Conservation (phyloP, 2,329 filamentous ascomycete species). For the Cytospora piceicola region DNA sequence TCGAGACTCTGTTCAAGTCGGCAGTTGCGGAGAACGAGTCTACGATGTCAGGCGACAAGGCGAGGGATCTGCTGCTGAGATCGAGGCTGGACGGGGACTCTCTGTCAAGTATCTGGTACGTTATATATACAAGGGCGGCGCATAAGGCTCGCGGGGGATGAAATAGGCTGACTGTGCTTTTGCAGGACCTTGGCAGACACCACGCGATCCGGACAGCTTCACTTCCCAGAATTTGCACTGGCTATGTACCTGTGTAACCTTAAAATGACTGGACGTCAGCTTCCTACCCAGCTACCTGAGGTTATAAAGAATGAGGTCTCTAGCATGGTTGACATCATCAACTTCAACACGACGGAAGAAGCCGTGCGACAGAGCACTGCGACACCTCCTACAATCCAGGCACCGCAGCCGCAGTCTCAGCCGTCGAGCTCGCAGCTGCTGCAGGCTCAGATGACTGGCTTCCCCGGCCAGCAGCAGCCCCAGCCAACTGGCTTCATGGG, state of each 20-base stretch:
- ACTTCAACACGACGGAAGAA: slow-evolving; percentile 86
- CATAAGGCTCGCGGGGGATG: not conserved
- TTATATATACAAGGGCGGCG: not conserved
- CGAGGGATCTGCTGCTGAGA: slow-evolving; percentile 82
- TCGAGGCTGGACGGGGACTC: slow-evolving; percentile 87
- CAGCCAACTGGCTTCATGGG: slow-evolving; percentile 62
- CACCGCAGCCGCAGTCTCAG: slow-evolving; percentile 67
- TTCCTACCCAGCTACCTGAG: slow-evolving; percentile 78
- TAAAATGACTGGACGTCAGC: slow-evolving; percentile 81
- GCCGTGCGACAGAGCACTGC: slow-evolving; percentile 55
- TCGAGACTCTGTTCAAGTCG: slow-evolving; percentile 96
- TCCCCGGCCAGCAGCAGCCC: slow-evolving; percentile 56
- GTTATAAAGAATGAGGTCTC: slow-evolving; percentile 95
- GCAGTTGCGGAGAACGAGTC: slow-evolving; percentile 83
- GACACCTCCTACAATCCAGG: slow-evolving; percentile 61
- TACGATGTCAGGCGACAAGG: slow-evolving; percentile 91
- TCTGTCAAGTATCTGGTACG: slow-evolving; percentile 89
- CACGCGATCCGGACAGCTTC: slow-evolving; percentile 91
- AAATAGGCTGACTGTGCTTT: slow-evolving; percentile 8
- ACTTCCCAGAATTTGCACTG: slow-evolving; percentile 96
- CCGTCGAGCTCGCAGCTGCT: slow-evolving; percentile 70
- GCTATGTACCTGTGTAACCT: slow-evolving; percentile 99
- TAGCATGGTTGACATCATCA: slow-evolving; percentile 99
- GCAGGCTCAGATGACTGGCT: slow-evolving; percentile 70
- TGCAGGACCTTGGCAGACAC: slow-evolving; percentile 87